A percentile compares a stretch with the other conserved stretches of the same genome.
Evolutionary conservation across 1,139 yeast genomes (phyloP).

Genomic region (Protomyces pachydermus): DNA sequence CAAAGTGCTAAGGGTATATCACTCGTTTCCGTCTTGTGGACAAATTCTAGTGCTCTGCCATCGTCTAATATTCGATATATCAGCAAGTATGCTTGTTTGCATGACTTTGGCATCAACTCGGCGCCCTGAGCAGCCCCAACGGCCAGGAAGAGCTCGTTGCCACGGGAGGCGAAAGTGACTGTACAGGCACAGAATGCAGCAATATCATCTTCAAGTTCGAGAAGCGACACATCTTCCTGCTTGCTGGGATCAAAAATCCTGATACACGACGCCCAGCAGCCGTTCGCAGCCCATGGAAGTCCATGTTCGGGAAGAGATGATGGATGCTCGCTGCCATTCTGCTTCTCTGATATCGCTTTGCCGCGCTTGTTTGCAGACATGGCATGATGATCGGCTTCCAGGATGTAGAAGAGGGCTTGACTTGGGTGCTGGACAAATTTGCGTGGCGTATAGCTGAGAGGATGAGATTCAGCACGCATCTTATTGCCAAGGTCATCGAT

Average conservation of each 20-base stretch:
- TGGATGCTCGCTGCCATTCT: slow-evolving; percentile 36
- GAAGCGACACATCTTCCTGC: slow-evolving; percentile 43
- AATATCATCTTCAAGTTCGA: slow-evolving; percentile 46
- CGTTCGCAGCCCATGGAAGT: slow-evolving; percentile 35
- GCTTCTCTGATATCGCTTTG: slow-evolving; percentile 16
- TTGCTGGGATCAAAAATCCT: slow-evolving; percentile 48
- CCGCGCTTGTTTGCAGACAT: slow-evolving; percentile 34
- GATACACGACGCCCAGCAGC: slow-evolving; percentile 51
- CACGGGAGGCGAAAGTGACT: slow-evolving; percentile 41
- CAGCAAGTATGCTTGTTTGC: slow-evolving; percentile 42
- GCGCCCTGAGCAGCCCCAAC: slow-evolving; percentile 49
- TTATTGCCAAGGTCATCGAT: slow-evolving; percentile 52
- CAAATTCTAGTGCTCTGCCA: slow-evolving; percentile 45
- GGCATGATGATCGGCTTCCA: slow-evolving; percentile 48
- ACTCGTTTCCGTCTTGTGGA: slow-evolving; percentile 62
- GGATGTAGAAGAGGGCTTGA: slow-evolving; percentile 41
- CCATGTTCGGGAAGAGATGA: slow-evolving; percentile 46
- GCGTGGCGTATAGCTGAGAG: slow-evolving; percentile 54
- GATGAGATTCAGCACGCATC: slow-evolving; percentile 45
- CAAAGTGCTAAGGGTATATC: slow-evolving; percentile 49
- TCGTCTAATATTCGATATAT: slow-evolving; percentile 45
- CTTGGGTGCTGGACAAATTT: slow-evolving; percentile 41
- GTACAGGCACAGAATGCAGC: slow-evolving; percentile 43
- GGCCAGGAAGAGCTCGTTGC: slow-evolving; percentile 42
- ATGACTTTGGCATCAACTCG: slow-evolving; percentile 42